Evolutionary conservation across 2,329 filamentous ascomycete genomes (phyloP).

Genomic region (Lasiodiplodia citricola): DNA sequence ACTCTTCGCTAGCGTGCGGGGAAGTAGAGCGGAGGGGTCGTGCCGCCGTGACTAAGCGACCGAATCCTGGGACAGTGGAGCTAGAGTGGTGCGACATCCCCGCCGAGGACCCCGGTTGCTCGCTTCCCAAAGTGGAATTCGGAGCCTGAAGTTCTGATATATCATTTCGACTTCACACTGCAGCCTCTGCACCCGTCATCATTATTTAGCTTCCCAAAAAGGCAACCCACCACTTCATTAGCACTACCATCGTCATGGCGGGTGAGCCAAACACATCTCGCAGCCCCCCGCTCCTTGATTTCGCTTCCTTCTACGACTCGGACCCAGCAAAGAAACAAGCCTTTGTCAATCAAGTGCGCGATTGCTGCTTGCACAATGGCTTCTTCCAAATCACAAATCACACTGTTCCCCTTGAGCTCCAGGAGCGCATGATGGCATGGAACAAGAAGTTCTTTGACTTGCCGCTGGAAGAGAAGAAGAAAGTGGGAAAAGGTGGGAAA

Average conservation of each 20-base stretch:
- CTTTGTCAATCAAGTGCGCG: conserved; percentile 37
- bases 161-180: not conserved
- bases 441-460: conserved; percentile 50
- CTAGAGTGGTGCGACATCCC: not conserved
- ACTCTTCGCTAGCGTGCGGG: conserved; percentile 20
- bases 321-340: conserved; percentile 35
- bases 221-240: not conserved
- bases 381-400: conserved; percentile 56
- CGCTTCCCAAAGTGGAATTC: conserved; percentile 2
- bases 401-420: conserved; percentile 45
- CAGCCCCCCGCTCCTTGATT: conserved; percentile 25
- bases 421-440: conserved; percentile 45
- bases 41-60: not conserved
- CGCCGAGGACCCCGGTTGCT: not conserved
- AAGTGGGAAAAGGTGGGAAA: conserved; percentile 43
- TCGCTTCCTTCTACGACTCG: conserved; percentile 34
- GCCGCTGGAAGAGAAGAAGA: conserved; percentile 49
- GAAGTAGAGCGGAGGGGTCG: conserved; percentile 2
- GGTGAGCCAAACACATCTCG: conserved; percentile 15
- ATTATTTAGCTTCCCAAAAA: not conserved
- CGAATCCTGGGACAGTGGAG: not conserved
- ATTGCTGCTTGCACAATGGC: conserved; percentile 44
- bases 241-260: not conserved
- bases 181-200: not conserved
- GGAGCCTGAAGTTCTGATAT: not conserved